A percentile compares a stretch with the other conserved stretches of the same genome.
Conservation (phyloP, 2,329 filamentous ascomycete species). For the Xenosphaeropsis pyriputrescens region DNA sequence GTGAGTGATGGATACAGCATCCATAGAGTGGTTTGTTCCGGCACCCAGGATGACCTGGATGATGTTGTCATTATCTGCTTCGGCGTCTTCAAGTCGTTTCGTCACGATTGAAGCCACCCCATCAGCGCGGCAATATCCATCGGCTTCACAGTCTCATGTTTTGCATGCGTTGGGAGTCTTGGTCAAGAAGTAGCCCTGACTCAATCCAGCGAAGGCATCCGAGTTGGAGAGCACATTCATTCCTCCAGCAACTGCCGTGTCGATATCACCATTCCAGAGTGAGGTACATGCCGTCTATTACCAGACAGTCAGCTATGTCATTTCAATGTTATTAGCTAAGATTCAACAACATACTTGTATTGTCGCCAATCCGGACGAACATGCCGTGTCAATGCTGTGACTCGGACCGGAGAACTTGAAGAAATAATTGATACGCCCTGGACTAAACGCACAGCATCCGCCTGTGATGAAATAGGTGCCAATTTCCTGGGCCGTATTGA, state of each 20-base stretch:
- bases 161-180: conserved; percentile 24
- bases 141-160: conserved; percentile 26
- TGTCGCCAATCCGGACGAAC: conserved; percentile 19
- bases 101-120: conserved; percentile 28
- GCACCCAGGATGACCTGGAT: background rate
- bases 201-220: conserved; percentile 13
- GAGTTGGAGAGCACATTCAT: conserved; percentile 7
- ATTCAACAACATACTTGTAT: conserved; percentile 6
- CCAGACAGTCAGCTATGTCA: background rate
- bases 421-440: conserved; percentile 18
- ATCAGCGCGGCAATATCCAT: conserved; percentile 35
- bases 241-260: conserved; percentile 9
- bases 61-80: background rate
- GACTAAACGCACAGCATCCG: conserved; percentile 3
- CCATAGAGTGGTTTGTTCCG: conserved; percentile 32
- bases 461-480: background rate
- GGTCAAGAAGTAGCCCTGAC: conserved; percentile 3
- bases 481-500: background rate
- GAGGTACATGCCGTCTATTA: conserved; percentile 7
- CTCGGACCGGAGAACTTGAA: conserved; percentile 24
- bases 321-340: background rate
- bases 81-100: conserved; percentile 30
- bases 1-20: conserved; percentile 67
- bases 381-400: conserved; percentile 21
- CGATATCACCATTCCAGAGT: conserved; percentile 7